These are phyloP conservation scores for Arachis stenosperma DNA, from an alignment of 306 rosid species.

Conservation along the genomic window DNA sequence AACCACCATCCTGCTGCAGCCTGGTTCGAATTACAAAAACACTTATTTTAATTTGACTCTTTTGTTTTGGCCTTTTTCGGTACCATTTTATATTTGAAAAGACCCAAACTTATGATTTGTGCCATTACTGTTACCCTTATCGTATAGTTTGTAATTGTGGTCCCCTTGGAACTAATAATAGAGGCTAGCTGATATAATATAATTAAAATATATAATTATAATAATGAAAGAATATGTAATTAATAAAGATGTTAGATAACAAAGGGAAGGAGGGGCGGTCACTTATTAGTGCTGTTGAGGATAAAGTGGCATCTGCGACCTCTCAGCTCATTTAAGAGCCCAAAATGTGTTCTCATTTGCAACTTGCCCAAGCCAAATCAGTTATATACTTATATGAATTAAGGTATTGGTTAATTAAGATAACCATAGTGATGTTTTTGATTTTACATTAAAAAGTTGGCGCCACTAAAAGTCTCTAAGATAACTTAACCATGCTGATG, in stretches of 20 bases:
- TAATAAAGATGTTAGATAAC: neutral
- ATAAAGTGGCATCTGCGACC: constrained; percentile 3
- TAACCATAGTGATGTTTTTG: neutral
- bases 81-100: neutral
- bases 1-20: neutral
- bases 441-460: constrained; percentile 5
- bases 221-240: neutral
- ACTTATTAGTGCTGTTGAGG: neutral
- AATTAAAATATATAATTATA: too few species aligned
- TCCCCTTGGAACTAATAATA: constrained; percentile 7
- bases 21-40: neutral
- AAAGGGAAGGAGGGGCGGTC: neutral
- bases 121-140: neutral
- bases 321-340: neutral
- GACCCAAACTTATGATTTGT: neutral
- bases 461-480: neutral
- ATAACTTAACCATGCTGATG: constrained; percentile 1
- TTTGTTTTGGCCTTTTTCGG: neutral
- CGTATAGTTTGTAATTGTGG: neutral
- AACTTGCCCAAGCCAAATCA: neutral
- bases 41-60: neutral
- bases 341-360: neutral
- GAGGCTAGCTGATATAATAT: neutral
- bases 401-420: constrained; percentile 1
- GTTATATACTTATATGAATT: neutral